Percentiles rank a stretch among this genome's conserved stretches.
phyloP scores from a whole-genome alignment of 768 basidiomycete species.

The Hortiboletus campestris region DNA sequence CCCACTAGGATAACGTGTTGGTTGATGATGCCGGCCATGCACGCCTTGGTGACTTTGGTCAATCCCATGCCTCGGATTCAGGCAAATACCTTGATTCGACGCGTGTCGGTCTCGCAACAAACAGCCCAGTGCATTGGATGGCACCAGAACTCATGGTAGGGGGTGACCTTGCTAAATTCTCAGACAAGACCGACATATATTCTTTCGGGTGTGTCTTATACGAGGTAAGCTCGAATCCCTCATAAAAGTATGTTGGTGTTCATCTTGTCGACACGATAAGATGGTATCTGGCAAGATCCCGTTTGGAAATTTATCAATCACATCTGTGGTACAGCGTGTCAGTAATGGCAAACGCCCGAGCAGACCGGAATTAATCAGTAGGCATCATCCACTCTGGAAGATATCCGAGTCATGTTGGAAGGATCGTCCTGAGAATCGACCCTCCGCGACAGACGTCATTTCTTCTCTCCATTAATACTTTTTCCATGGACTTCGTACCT shows the following conservation, averaged over 20 bases:
- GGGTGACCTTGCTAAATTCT: constrained; percentile 4
- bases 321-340: neutral
- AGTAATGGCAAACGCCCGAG: neutral
- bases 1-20: constrained; percentile 24
- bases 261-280: constrained; percentile 5
- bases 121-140: constrained; percentile 20
- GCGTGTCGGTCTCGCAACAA: constrained; percentile 13
- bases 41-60: constrained; percentile 28
- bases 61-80: constrained; percentile 26
- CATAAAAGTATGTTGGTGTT: neutral
- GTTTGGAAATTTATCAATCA: neutral
- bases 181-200: constrained; percentile 23
- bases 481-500: neutral
- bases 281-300: constrained; percentile 18
- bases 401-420: constrained; percentile 10
- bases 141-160: constrained; percentile 25
- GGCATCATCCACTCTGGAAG: constrained; percentile 17
- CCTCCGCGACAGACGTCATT: constrained; percentile 6
- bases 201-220: constrained; percentile 32
- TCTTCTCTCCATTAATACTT: neutral
- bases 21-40: constrained; percentile 15
- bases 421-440: constrained; percentile 7
- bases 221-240: constrained; percentile 19
- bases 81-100: constrained; percentile 23
- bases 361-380: constrained; percentile 4